Base-by-base conservation (phyloP, 805 yeast genomes). In the Wickerhamiella lipophila region DNA sequence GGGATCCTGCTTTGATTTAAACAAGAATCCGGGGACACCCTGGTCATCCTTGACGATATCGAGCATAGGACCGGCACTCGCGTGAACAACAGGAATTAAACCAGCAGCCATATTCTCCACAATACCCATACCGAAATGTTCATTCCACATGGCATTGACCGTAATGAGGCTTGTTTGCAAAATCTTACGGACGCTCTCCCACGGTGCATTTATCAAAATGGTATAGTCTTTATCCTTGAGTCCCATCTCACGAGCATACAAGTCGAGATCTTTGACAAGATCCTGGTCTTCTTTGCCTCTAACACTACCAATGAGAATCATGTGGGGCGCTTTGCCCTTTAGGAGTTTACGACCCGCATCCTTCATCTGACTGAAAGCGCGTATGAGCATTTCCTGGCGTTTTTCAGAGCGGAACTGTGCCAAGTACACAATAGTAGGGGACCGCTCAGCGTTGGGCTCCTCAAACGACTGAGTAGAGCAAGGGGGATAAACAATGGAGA, bases 101-200 rank as follows among this genome's bases (percentile, higher is more conserved):
- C 96, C 97, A 49, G 83, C 75, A 1, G 89, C 80, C 67, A 83
- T 70, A 61, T 87, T 85, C 64, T 92, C 99, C 6, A 92, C 98
- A 4, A 92, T 89, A 1, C 95, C 89, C 58, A 92, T 92, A 16
- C 99, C 99, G 64, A 92, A 92, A 68, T 92, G 99, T 68, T 92
- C 99, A 65, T 92, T 92, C 98, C 98, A 92, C 99, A 92, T 92
- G 26, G 95, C 87, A 59, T 92, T 89, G 35, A 92, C 69, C 4
- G 98, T 98, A 58, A 77, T 78, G 22, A 78, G 75, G 2, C 86
- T 75, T 12, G 63, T 66, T 11, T 67, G 57, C 29, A 94, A 68
- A 48, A 76, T 71, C 25, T 66, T 59, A 47, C 76, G 67, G 12
- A 94, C 78, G 15, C 70, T 72, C 1, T 69, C 71, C 67, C 84